phyloP scores from a whole-genome alignment of 306 rosid species.

The Cucurbita pepo region DNA sequence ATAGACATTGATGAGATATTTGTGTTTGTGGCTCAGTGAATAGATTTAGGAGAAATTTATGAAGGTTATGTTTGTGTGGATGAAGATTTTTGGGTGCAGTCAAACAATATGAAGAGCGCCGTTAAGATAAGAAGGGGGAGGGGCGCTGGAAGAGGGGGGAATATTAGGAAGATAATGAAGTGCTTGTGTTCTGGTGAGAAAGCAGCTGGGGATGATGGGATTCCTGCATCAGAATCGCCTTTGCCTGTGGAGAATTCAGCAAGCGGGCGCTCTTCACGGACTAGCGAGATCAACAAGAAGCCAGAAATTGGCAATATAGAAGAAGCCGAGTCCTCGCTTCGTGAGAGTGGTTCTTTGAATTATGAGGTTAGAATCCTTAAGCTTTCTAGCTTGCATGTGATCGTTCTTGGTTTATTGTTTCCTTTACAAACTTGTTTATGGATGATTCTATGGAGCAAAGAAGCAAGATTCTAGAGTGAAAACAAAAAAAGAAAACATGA shows the following conservation, averaged over 20 bases:
- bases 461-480: slow-evolving; percentile 2
- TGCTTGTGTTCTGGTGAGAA: slow-evolving; percentile 49
- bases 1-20: background rate
- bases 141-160: slow-evolving; percentile 15
- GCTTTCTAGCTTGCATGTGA: background rate
- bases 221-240: slow-evolving; percentile 30
- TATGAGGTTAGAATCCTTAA: slow-evolving; percentile 53
- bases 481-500: background rate
- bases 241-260: slow-evolving; percentile 26
- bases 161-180: slow-evolving; percentile 38
- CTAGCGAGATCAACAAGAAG: slow-evolving; percentile 21
- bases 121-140: slow-evolving; percentile 18
- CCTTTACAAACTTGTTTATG: background rate
- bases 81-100: slow-evolving; percentile 30
- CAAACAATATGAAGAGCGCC: slow-evolving; percentile 23
- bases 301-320: slow-evolving; percentile 56
- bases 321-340: slow-evolving; percentile 78
- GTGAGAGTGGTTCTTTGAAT: slow-evolving; percentile 68
- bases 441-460: background rate
- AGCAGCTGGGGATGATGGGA: slow-evolving; percentile 25
- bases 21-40: background rate
- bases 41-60: background rate
- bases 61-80: slow-evolving; percentile 13
- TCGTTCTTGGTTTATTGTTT: background rate
- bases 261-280: slow-evolving; percentile 18